Percentiles rank a stretch among this genome's conserved stretches.
Conservation (phyloP, 2,329 filamentous ascomycete genomes). For the Zymoseptoria pseudotritici region DNA sequence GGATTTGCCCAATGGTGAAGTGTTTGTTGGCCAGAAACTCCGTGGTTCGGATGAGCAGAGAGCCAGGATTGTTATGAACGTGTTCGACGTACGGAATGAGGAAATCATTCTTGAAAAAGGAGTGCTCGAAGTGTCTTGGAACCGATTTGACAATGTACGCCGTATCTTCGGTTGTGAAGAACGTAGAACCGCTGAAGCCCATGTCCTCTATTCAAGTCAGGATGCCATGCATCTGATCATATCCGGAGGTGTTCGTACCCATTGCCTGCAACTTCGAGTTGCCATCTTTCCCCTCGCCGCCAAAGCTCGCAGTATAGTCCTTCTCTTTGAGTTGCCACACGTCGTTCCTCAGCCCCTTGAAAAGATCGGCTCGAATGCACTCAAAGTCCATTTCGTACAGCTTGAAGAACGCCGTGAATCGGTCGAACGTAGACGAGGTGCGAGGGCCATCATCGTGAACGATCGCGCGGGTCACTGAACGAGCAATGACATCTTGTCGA, state of each 20-base stretch:
- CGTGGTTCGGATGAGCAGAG: conserved; percentile 62
- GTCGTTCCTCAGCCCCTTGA: conserved; percentile 43
- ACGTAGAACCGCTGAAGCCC: conserved; percentile 69
- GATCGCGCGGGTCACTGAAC: conserved; percentile 15
- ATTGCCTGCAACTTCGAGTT: conserved; percentile 45
- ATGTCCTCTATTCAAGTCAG: conserved; percentile 42
- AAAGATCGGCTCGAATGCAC: conserved; percentile 38
- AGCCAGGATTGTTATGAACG: conserved; percentile 53
- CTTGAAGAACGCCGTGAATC: conserved; percentile 17
- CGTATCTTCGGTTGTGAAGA: conserved; percentile 60
- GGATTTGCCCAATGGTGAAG: conserved; percentile 50
- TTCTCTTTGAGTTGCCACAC: conserved; percentile 49
- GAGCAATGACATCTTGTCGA: conserved; percentile 15
- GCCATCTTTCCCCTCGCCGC: conserved; percentile 32
- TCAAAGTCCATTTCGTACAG: conserved; percentile 29
- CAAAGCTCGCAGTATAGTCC: conserved; percentile 49
- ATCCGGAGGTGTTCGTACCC: conserved; percentile 30
- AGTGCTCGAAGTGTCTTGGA: conserved; percentile 61
- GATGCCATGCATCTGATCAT: neutral
- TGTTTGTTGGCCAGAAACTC: conserved; percentile 57
- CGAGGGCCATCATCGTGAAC: conserved; percentile 9
- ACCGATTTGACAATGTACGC: conserved; percentile 65
- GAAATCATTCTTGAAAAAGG: conserved; percentile 61
- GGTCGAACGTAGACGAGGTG: conserved; percentile 4
- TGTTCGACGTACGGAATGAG: conserved; percentile 58